Evolutionary conservation across 495 filamentous ascomycete species (phyloP), one percentile per base, ranked within the genome.

Genomic region (Bombardia bombarda): DNA sequence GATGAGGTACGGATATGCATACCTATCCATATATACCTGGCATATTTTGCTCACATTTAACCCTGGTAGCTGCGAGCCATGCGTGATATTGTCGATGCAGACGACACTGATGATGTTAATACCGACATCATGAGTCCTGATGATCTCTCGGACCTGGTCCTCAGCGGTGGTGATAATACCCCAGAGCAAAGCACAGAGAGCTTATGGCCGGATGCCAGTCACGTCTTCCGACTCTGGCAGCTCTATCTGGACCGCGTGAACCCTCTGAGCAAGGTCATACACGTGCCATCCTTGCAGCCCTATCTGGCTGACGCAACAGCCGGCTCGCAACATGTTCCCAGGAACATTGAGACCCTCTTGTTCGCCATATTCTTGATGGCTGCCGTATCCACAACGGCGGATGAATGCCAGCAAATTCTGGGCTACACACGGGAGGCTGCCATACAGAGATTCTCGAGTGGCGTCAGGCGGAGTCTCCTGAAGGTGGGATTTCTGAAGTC

Each of bases 201-300:
- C 23, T 60, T 83, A 8, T 83, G 86, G 65, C 84, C 84, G 0
- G 58, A 63, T 10, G 63, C 80, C 0, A 66, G 78, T 46, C 81
- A 86, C 38, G 77, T 84, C 16, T 79, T 85, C 50, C 66, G 71
- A 38, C 57, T 88, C 5, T 87, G 83, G 83, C 80, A 86, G 55
- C 70, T 70, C 1, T 86, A 75, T 50, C 69, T 83, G 12, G 73
- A 79, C 42, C 76, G 79, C 49, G 75, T 85, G 46, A 79, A 86
- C 57, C 83, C 83, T 0, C 52, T 87, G 32, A 74, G 72, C 32
- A 87, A 86, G 55, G 58, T 86, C n/a, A 68, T 86, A 42, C 83
- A 87, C 58, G 74, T 72, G 1, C 83, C 82, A 3, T 80, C 78
- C 3, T 45, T 81, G 32, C 73, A 79, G 47, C 70, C 70, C n/a